Evolutionary conservation across 2,329 filamentous ascomycete genomes (phyloP), one percentile per base, ranked within the genome.

Genomic region (Pyrenophora teres): DNA sequence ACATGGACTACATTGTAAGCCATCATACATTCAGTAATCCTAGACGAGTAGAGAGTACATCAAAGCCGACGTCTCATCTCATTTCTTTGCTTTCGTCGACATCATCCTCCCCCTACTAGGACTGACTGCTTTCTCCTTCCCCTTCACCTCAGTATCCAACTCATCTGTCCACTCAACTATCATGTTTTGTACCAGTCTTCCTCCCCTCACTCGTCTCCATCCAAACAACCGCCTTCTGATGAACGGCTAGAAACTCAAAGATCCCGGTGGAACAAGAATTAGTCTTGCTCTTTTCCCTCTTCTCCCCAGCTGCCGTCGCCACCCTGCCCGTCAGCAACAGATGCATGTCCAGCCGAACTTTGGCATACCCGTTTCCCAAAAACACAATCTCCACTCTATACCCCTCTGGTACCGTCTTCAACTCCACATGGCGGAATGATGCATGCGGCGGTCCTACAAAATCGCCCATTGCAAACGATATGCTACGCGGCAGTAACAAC

Each of bases 401-500:
- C 15, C 62, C 55, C 55, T 71, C 69, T 0, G 31, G 44, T 7
- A 45, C 46, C 2, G 65, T 70, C 52, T 45, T 56, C 9, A 70
- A 18, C 13, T n/a, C 44, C 4, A 52, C 63, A 1, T 44, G 37
- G 8, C 67, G 61, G 32, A 70, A 70, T 1, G 56, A 58, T 0
- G 70, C 70, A 40, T 72, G 67, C 6, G 68, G 65, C 31, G 68
- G 68, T 0, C 47, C 54, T 0, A 45, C 7, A 30, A 71, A 71
- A 0, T 52, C 13, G 2, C 42, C 46, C 1, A 66, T 56, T 0
- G 49, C 38, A 44, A 51, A 71, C 3, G 57, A 33, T 60, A 66
- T 62, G 4, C 57, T 51, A n/a, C 69, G 66, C 2, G 70, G 69
- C 0, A 67, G 67, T 19, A 70, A 53, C 19, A 32, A 56, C 6